phyloP scores from a whole-genome alignment of 2,329 filamentous ascomycete genomes.

The Aspergillus cejpii region DNA sequence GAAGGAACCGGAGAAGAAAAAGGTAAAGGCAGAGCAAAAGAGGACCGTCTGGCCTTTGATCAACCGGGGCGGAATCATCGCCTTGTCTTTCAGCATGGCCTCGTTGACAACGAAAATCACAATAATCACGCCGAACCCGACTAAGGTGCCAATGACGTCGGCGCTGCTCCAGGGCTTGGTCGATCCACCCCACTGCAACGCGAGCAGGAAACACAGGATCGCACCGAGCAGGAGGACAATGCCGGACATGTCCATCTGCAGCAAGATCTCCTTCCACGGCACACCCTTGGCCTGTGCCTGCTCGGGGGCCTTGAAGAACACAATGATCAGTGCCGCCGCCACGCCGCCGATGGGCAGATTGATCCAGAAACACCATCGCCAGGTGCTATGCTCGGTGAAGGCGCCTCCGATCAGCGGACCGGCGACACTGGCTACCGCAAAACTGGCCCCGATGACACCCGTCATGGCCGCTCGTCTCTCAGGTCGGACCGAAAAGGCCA shows the following conservation, averaged over 20 bases:
- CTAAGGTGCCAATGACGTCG: conserved; percentile 43
- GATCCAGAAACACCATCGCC: conserved; percentile 42
- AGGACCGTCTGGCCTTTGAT: conserved; percentile 15
- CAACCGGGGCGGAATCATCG: conserved; percentile 37
- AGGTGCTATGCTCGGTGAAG: conserved; percentile 42
- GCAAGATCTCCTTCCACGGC: conserved; percentile 29
- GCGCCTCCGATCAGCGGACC: conserved; percentile 45
- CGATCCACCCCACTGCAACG: conserved; percentile 43
- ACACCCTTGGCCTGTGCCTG: background rate
- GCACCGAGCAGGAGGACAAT: conserved; percentile 36
- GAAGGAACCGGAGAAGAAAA: background rate
- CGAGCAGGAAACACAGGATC: conserved; percentile 40
- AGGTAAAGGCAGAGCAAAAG: background rate
- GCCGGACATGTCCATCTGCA: conserved; percentile 44
- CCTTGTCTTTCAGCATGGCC: conserved; percentile 35
- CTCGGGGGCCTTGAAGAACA: conserved; percentile 24
- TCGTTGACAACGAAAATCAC: conserved; percentile 34
- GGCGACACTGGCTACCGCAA: conserved; percentile 44
- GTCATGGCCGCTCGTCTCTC: conserved; percentile 19
- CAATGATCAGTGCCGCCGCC: conserved; percentile 16
- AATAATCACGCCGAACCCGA: conserved; percentile 39
- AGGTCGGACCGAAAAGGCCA: conserved; percentile 15
- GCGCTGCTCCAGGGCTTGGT: conserved; percentile 33
- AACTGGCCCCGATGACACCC: conserved; percentile 46
- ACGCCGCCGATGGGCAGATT: conserved; percentile 23